Conservation (phyloP, 2,329 filamentous ascomycete species). For the Arthroderma sp. region DNA sequence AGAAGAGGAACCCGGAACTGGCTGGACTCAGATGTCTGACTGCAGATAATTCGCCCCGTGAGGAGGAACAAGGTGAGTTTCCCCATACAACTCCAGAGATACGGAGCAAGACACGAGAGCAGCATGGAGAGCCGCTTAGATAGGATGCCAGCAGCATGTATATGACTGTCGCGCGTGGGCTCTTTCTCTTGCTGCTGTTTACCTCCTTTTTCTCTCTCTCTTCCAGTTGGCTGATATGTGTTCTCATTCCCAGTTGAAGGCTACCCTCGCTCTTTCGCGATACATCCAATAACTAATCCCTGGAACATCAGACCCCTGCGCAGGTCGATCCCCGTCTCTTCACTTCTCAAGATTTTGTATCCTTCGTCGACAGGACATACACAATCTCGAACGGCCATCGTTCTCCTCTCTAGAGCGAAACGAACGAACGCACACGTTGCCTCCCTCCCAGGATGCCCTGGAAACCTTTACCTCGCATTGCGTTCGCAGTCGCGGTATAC, state of each 20-base stretch:
- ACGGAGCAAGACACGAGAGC: neutral
- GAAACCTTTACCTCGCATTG: slow-evolving; percentile 91
- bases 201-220: neutral
- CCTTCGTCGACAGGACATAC: neutral
- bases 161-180: neutral
- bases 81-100: no score
- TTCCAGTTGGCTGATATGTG: neutral
- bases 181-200: neutral
- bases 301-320: neutral
- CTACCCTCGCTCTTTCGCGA: slow-evolving; percentile 1
- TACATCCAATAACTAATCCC: slow-evolving; percentile 4
- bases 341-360: neutral
- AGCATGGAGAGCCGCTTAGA: no score
- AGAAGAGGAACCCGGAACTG: neutral
- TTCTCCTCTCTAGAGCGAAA: neutral
- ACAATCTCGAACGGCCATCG: neutral
- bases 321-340: neutral
- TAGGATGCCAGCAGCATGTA: neutral
- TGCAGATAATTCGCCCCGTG: neutral
- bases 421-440: neutral
- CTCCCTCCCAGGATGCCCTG: slow-evolving; percentile 62
- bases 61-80: neutral
- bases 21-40: neutral
- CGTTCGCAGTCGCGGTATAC: slow-evolving; percentile 92
- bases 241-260: neutral